Percentiles rank a stretch among this genome's conserved stretches.
phyloP scores from a whole-genome alignment of 179 eudicot genomes.

The Silene coronaria region DNA sequence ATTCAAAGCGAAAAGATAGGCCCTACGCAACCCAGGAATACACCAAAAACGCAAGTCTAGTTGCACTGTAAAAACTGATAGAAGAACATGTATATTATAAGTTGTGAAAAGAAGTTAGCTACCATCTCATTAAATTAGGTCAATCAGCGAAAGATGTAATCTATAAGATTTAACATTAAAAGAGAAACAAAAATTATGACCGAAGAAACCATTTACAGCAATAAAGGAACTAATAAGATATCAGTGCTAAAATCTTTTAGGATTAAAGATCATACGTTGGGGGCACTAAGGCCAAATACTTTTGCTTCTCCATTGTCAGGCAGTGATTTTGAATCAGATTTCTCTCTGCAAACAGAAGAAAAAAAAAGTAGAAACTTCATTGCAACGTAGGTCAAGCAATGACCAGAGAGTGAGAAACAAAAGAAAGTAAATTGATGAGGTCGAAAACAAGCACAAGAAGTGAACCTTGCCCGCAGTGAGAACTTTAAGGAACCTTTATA shows the following conservation, averaged over 20 bases:
- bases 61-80: too few relatives aligned
- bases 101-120: background rate
- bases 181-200: background rate
- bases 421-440: background rate
- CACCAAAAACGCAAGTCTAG: background rate
- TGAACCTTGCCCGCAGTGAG: background rate
- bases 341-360: slow-evolving; percentile 14
- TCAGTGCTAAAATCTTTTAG: background rate
- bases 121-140: background rate
- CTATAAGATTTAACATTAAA: slow-evolving; percentile 1
- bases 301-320: slow-evolving; percentile 18
- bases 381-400: background rate
- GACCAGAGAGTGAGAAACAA: background rate
- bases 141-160: background rate
- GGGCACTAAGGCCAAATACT: background rate
- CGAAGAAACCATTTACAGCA: background rate
- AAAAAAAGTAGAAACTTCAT: background rate
- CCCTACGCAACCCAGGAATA: background rate
- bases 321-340: slow-evolving; percentile 13
- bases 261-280: slow-evolving; percentile 16
- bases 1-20: background rate
- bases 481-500: slow-evolving; percentile 4
- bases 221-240: background rate
- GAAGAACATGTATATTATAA: too few relatives aligned
- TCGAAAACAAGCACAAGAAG: background rate